These are phyloP conservation scores for Dipteronia dyeriana DNA, from an alignment of 345 rosid genomes.

Conservation along the genomic window DNA sequence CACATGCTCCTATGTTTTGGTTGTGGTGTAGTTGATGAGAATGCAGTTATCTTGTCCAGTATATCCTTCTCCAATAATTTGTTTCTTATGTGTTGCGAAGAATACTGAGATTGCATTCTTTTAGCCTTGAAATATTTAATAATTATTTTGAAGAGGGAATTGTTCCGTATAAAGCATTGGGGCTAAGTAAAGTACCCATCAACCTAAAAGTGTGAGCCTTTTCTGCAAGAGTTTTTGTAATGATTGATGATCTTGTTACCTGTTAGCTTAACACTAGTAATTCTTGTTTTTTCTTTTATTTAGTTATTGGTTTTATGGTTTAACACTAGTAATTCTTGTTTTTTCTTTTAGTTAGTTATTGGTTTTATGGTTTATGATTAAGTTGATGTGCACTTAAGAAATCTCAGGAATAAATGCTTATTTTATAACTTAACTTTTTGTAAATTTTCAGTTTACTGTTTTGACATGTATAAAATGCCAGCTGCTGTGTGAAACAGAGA, in stretches of 20 bases:
- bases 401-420: slow-evolving; percentile 6
- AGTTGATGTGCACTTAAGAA: neutral
- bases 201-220: neutral
- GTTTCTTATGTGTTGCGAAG: neutral
- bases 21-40: slow-evolving; percentile 7
- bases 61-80: neutral
- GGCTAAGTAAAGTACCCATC: neutral
- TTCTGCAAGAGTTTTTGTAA: neutral
- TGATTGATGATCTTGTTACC: neutral
- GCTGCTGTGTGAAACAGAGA: neutral
- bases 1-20: slow-evolving; percentile 29
- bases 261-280: neutral
- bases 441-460: neutral
- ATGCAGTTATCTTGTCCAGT: neutral
- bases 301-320: neutral
- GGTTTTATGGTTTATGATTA: too few species aligned
- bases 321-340: too few species aligned
- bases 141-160: neutral
- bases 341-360: too few species aligned
- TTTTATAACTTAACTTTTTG: neutral
- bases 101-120: neutral
- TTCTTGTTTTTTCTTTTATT: neutral
- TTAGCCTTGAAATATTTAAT: neutral
- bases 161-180: neutral
- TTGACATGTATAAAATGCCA: neutral